Evolutionary conservation across 1,284 basidiomycete genomes (phyloP).

Genomic region (Athelia psychrophila): DNA sequence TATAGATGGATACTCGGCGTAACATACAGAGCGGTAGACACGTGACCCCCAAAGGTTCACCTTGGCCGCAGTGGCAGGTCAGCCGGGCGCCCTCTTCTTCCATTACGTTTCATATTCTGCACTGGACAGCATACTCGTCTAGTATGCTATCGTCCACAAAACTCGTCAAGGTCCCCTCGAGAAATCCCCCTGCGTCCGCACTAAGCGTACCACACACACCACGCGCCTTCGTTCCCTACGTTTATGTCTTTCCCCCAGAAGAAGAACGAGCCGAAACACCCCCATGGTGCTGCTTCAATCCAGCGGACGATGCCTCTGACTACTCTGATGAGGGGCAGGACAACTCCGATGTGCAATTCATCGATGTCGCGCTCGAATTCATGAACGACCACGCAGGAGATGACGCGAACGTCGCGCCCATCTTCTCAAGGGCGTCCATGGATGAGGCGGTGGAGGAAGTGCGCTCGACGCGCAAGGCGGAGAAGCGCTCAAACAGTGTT

Average conservation of each 20-base stretch:
- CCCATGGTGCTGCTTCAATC: slow-evolving; percentile 67
- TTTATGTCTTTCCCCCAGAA: slow-evolving; percentile 69
- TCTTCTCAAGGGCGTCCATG: slow-evolving; percentile 17
- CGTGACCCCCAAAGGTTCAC: no score
- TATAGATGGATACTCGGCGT: no score
- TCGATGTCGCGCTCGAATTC: slow-evolving; percentile 37
- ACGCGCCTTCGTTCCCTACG: slow-evolving; percentile 48
- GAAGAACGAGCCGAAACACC: slow-evolving; percentile 57
- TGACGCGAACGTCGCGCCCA: slow-evolving; percentile 10
- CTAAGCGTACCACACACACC: slow-evolving; percentile 11
- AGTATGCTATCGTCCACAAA: no score
- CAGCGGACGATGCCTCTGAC: slow-evolving; percentile 30
- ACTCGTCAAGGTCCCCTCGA: no score
- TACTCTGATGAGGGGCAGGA: slow-evolving; percentile 14
- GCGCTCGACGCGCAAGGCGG: slow-evolving; percentile 27
- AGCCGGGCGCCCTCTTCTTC: no score
- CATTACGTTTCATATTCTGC: no score
- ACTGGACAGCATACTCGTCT: no score
- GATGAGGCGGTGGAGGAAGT: slow-evolving; percentile 15
- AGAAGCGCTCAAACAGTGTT: slow-evolving; percentile 23
- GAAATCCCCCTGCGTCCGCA: no score
- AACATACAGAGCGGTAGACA: no score
- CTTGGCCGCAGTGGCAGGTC: no score
- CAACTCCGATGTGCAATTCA: slow-evolving; percentile 37
- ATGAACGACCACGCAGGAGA: slow-evolving; percentile 11